Base-by-base conservation (phyloP, 2,329 filamentous ascomycete species). In the Clarireedia paspali region DNA sequence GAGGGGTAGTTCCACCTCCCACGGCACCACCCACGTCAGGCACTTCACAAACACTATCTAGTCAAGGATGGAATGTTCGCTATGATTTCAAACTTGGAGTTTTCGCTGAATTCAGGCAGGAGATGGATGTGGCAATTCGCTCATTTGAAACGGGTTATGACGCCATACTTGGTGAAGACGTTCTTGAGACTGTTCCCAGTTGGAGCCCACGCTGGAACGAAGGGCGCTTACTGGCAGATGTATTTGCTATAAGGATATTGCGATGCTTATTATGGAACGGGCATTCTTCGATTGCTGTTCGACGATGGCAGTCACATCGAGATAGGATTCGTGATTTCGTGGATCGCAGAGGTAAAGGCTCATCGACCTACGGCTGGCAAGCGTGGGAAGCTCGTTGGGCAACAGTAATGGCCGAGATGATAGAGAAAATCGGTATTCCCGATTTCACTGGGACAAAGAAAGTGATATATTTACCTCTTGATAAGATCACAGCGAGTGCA, bases 51-150 rank as follows among this genome's bases (percentile, higher is more conserved):
- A 89, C 88, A 0, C 73, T 96, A n/a, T 88, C 91, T 1, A 76
- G 86, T 9, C 84, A 90, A 44, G 91, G 89, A 3, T 99, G 92
- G 94, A 91, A 90, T 66, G 86, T 95, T 53, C 85, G 92, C 15
- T 96, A 96, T 71, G 92, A 99, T 67, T 91, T 95, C 74, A 99
- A 99, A 70, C 79, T 91, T 17, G 92, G 87, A 6, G 77, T 96
- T 0, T 89, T 97, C 67, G 89, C 91, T 27, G 92, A 97, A 67
- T 96, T 95, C 63, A 83, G 94, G 7, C 89, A 95, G 67, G 94
- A 97, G 69, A 89, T 92, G 79, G 92, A 96, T 67, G 84, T 83
- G 23, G 91, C 94, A 0, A 78, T 89, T 66, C 83, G 91, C 45
- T 91, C 89, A 53, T 96, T 91, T 64, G 89, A 94, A 67, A 85